Evolutionary conservation across 495 filamentous ascomycete genomes (phyloP).

Genomic region (Penicillium manginii): DNA sequence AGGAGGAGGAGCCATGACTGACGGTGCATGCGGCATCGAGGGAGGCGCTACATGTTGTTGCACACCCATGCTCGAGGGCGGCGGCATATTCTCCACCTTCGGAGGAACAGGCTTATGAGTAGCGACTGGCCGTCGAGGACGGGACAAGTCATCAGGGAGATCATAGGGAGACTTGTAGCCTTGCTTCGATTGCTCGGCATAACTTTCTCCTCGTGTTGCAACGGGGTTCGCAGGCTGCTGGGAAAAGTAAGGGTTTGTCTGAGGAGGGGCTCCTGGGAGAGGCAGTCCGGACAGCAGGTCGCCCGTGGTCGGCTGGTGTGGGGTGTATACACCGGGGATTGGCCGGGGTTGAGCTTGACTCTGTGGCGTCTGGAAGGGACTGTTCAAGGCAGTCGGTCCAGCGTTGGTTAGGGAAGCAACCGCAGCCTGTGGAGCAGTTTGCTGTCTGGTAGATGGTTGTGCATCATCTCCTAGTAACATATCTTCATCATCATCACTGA

Average conservation of each 20-base stretch:
- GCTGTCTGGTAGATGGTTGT: conserved; percentile 34
- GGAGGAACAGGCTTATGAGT: conserved; percentile 38
- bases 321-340: conserved; percentile 37
- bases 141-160: conserved; percentile 83
- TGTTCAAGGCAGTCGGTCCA: conserved; percentile 25
- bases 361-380: conserved; percentile 39
- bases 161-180: conserved; percentile 95
- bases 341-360: conserved; percentile 22
- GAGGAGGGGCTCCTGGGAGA: conserved; percentile 27
- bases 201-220: conserved; percentile 65
- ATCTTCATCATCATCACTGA: conserved; percentile 78
- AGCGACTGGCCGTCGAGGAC: conserved; percentile 60
- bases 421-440: conserved; percentile 17
- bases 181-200: conserved; percentile 83
- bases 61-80: conserved; percentile 65
- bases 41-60: conserved; percentile 33
- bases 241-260: conserved; percentile 46
- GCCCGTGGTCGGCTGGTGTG: conserved; percentile 50
- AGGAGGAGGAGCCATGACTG: conserved; percentile 33
- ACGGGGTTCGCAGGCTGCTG: conserved; percentile 40
- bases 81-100: conserved; percentile 35
- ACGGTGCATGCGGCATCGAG: conserved; percentile 35
- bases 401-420: conserved; percentile 12
- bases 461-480: conserved; percentile 67
- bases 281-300: conserved; percentile 41